These are phyloP conservation scores for Penicillium coprophilum DNA, from an alignment of 495 filamentous ascomycete species.

Conservation along the genomic window DNA sequence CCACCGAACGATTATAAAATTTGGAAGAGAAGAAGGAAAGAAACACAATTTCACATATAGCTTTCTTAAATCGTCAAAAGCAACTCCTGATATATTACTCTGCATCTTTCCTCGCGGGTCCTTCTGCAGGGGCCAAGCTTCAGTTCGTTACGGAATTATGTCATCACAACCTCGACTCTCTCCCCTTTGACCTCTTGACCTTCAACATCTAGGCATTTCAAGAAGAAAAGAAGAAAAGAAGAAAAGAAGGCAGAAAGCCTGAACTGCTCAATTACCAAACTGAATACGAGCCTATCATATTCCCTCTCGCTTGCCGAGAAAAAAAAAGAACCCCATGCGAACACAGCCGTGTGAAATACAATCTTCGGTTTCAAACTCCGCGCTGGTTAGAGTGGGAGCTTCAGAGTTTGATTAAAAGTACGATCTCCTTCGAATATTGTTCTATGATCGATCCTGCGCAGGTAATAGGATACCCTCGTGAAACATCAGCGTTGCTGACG, in stretches of 20 bases:
- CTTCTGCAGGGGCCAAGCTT: conserved; percentile 10
- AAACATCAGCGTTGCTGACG: conserved; percentile 23
- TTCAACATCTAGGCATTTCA: conserved; percentile 4
- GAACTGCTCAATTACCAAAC: background rate
- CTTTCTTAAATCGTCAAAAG: background rate
- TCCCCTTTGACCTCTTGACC: conserved; percentile 14
- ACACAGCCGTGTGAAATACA: conserved; percentile 31
- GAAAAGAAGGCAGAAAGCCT: background rate
- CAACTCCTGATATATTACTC: background rate
- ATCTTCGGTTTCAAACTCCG: conserved; percentile 29
- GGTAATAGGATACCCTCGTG: conserved; percentile 4
- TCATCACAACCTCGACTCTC: conserved; percentile 35
- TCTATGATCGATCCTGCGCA: background rate
- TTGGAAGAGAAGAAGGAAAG: background rate
- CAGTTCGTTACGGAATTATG: conserved; percentile 41
- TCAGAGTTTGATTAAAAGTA: conserved; percentile 25
- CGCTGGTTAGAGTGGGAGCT: conserved; percentile 17
- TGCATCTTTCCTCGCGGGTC: conserved; percentile 1
- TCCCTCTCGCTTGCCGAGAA: background rate
- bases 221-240: background rate
- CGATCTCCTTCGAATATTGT: background rate
- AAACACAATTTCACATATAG: background rate
- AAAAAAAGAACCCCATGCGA: conserved; percentile 32
- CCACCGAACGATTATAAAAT: conserved; percentile 2
- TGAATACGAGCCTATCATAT: background rate